Base-by-base conservation (phyloP, 192 early-diverging fungal genomes). In the Podila epicladia region DNA sequence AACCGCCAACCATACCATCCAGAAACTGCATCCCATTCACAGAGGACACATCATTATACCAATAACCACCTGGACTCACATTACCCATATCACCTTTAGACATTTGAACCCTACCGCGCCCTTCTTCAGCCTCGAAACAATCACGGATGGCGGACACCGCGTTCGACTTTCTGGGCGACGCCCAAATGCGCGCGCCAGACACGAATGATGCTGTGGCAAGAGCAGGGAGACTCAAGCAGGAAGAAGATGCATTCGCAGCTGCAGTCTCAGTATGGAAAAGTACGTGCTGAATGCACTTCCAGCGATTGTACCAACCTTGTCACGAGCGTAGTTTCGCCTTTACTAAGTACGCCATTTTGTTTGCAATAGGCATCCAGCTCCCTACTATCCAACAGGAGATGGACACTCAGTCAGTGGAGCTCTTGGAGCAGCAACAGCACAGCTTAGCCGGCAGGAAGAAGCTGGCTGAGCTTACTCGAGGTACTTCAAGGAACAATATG, bases 391-490 rank as follows among this genome's bases (percentile, higher is more conserved):
- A 96, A 68, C 86, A 87, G 8, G 85, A 88, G 17, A 89, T 97
- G 59, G 96, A 97, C 71, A 82, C 85, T 17, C 87, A 95, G 32
- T 92, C 94, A 19, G 72, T 95, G 4, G 89, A 89, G 24, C 92
- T 97, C 38, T 86, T 96, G 61, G 94, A 95, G 66, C 94, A 95
- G 69, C 96, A 96, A 69, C 95, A 94, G 74, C 91, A 92, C 69
- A 87, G 89, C 3, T 72, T 95, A 15, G 86, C 90, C 50, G 92
- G 88, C 37, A 85, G 96, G 64, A 96, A 96, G 77, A 88, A 89
- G 65, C 87, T 97, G 13, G 93, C 96, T 20, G 96, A 97, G 70
- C 85, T 92, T 67, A 98, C 96, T 37, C 93, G 96, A 88, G 92
- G 92, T 91, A 72, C 15, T 33, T 26, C 31, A 62, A 37, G 8